These are phyloP conservation scores for Glaciozyma antarctica DNA, from an alignment of 768 basidiomycete genomes.

Conservation along the genomic window DNA sequence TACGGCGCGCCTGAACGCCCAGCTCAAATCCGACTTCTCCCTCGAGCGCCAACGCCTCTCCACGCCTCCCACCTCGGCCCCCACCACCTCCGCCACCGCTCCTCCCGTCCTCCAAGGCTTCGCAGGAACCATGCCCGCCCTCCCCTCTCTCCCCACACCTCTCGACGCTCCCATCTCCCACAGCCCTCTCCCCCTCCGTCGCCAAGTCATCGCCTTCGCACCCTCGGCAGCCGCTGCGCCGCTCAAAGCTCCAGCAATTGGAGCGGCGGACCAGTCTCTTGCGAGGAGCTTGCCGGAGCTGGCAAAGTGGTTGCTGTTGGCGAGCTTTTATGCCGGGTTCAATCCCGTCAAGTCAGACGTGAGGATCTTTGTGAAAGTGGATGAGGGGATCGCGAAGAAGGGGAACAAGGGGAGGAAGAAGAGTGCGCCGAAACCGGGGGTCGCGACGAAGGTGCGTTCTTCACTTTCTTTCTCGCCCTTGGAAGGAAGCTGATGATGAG, in stretches of 20 bases:
- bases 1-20: constrained; percentile 11
- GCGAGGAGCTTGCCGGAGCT: constrained; percentile 22
- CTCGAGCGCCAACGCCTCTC: constrained; percentile 8
- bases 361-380: constrained; percentile 38
- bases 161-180: not conserved
- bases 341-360: constrained; percentile 41
- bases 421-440: not conserved
- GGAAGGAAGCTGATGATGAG: not conserved
- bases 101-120: constrained; percentile 5
- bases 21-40: constrained; percentile 14
- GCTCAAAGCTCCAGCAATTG: not conserved
- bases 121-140: constrained; percentile 9
- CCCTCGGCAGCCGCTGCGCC: not conserved
- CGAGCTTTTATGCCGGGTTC: constrained; percentile 40
- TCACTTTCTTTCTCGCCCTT: not conserved
- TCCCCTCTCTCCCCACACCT: not conserved
- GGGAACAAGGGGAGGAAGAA: constrained; percentile 13
- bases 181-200: not conserved
- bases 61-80: not conserved
- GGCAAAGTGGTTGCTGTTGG: constrained; percentile 38
- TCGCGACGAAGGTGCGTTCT: constrained; percentile 10
- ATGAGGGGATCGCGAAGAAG: constrained; percentile 26
- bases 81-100: not conserved
- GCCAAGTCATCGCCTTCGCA: not conserved
- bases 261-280: not conserved